Base-by-base conservation (phyloP, 2,329 filamentous ascomycete species). In the Talaromyces sp. region DNA sequence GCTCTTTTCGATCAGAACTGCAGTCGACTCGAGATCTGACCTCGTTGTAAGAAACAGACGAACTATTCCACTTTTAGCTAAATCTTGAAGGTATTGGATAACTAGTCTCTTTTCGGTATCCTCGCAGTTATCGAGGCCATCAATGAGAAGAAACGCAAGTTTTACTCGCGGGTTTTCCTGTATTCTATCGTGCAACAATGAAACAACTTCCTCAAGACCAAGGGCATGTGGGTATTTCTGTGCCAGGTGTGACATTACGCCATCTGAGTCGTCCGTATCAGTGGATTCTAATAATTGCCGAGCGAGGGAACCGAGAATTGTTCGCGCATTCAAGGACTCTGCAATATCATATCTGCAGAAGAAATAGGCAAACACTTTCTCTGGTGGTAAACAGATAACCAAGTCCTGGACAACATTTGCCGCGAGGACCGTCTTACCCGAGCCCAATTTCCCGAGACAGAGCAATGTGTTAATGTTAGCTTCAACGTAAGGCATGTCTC, bases 311-410 rank as follows among this genome's bases (percentile, higher is more conserved):
- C 55, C 55, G 14, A 56, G 5, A 46, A 56, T 56, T 13, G 38
- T 56, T 32, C 55, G 32, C 24, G 55, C 41, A 21, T 49, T 38
- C 55, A 56, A 46, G n/a, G 55, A 56, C 55, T 56, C 35, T 13
- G 38, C 21, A 11, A 49, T n/a, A 56, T 56, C 55, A 26, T 56
- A 29, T 19, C 55, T 56, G 43, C 55, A 56, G 10, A 56, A 29
- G 19, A 56, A 56, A 43, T 49, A 56, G 17, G 55, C 55, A 26
- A 38, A 43, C 29, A 26, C 17, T 13, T 38, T 38, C 35, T 49
- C 29, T n/a, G 10, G 31, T 32, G 55, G 55, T 13, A 27, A 14
- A 11, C 19, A 10, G 9, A n/a, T 46, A 46, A 46, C 21, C 41
- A 46, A 46, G 41, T 21, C 41, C 41, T 46, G 7, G 17, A 21